Percentiles rank a stretch among this genome's conserved stretches.
These are phyloP conservation scores for Lenwebbia sp. DNA, from an alignment of 345 rosid species.

Conservation along the genomic window DNA sequence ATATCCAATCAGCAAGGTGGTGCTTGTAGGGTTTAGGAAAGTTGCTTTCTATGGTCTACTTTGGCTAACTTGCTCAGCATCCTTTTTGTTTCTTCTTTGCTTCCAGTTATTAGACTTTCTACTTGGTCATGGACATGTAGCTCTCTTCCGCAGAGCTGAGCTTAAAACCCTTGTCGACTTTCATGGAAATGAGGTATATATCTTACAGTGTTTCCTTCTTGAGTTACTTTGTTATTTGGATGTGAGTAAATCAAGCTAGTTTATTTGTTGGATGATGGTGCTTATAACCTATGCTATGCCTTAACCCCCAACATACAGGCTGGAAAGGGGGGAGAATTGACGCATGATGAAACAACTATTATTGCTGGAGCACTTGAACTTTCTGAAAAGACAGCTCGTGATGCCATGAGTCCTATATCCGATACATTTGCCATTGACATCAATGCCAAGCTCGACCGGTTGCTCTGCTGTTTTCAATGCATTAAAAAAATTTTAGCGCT, in stretches of 20 bases:
- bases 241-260: not conserved
- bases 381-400: constrained; percentile 65
- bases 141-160: constrained; percentile 98
- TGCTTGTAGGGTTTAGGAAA: not conserved
- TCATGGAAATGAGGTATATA: constrained; percentile 89
- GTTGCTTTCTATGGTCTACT: not conserved
- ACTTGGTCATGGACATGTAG: constrained; percentile 81
- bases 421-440: constrained; percentile 82
- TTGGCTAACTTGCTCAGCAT: not conserved
- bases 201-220: not conserved
- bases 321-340: constrained; percentile 96
- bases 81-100: not conserved
- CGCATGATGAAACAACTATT: constrained; percentile 96
- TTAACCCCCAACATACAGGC: constrained; percentile 35
- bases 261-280: not conserved
- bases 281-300: not conserved
- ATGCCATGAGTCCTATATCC: constrained; percentile 86
- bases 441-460: constrained; percentile 82
- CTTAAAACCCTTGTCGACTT: constrained; percentile 88
- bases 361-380: constrained; percentile 99
- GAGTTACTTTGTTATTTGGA: not conserved
- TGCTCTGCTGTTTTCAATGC: not conserved
- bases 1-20: constrained; percentile 96
- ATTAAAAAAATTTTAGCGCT: constrained; percentile 1
- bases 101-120: constrained; percentile 68